Evolutionary conservation across 805 yeast species (phyloP).

Genomic region (Saccharomycopsis selenospora): DNA sequence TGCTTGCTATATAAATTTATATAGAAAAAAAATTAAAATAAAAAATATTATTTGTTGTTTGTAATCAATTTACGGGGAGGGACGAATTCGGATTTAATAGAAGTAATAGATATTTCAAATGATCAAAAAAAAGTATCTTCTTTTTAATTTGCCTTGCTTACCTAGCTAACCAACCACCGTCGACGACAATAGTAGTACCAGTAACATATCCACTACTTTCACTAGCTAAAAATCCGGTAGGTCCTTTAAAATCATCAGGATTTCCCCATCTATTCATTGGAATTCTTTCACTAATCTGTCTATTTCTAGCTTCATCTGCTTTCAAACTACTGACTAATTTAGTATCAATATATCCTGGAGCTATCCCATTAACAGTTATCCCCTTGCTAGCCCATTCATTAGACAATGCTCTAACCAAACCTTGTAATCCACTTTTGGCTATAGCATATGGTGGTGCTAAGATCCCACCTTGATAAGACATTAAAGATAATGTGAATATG

Average conservation of each 20-base stretch:
- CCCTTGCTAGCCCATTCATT: slow-evolving; percentile 41
- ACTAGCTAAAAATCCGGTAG: slow-evolving; percentile 37
- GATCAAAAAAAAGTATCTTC: no score
- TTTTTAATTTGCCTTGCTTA: no score
- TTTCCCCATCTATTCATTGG: slow-evolving; percentile 44
- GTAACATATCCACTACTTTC: slow-evolving; percentile 44
- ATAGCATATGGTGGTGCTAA: slow-evolving; percentile 35
- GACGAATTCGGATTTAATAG: no score
- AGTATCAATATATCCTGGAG: slow-evolving; percentile 37
- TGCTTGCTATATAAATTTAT: no score
- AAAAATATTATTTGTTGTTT: no score
- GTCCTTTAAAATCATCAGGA: slow-evolving; percentile 40
- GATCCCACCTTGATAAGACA: slow-evolving; percentile 35
- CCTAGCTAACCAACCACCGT: slow-evolving; percentile 28
- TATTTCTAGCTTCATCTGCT: slow-evolving; percentile 15
- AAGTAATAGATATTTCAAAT: no score
- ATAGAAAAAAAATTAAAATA: no score
- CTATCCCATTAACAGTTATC: slow-evolving; percentile 41
- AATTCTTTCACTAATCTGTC: slow-evolving; percentile 27
- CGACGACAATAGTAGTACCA: slow-evolving; percentile 39
- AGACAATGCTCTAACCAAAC: slow-evolving; percentile 32
- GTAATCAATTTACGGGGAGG: no score
- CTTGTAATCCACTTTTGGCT: slow-evolving; percentile 33
- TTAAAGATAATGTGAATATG: slow-evolving; percentile 36
- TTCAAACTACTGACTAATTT: slow-evolving; percentile 26